Percentiles rank a stretch among this genome's conserved stretches.
Conservation (phyloP, 352 stramenopile species). For the Phytophthora pisi region DNA sequence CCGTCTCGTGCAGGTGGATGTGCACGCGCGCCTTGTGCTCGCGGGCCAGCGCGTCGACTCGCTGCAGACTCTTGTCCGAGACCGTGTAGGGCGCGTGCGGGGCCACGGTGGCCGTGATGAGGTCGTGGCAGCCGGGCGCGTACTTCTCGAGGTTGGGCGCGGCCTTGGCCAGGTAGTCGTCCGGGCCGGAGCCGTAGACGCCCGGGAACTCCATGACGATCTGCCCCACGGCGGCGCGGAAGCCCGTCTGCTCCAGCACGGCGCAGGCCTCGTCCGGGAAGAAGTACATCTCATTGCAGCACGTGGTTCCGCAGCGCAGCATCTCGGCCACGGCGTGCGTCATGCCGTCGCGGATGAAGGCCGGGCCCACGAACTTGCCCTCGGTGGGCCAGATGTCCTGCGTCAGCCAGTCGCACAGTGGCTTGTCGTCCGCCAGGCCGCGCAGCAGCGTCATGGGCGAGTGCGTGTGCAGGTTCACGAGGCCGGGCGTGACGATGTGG, state of each 20-base stretch:
- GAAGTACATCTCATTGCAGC: constrained; percentile 94
- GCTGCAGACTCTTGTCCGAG: constrained; percentile 59
- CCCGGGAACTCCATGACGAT: constrained; percentile 81
- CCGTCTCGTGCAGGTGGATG: constrained; percentile 90
- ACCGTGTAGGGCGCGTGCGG: constrained; percentile 90
- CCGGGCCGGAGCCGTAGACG: constrained; percentile 55
- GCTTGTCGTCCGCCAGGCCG: constrained; percentile 88
- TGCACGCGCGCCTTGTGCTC: constrained; percentile 74
- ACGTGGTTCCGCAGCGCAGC: constrained; percentile 88
- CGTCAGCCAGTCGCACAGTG: constrained; percentile 80
- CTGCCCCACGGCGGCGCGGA: constrained; percentile 73
- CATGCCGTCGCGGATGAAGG: constrained; percentile 79
- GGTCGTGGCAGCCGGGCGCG: constrained; percentile 52
- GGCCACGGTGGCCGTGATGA: constrained; percentile 70
- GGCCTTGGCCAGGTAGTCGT: constrained; percentile 83
- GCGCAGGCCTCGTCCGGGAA: constrained; percentile 64
- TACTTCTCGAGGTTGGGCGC: constrained; percentile 68
- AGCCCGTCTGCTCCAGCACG: constrained; percentile 66
- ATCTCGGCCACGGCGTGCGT: constrained; percentile 87
- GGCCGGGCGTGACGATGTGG: constrained; percentile 84
- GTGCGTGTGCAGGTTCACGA: constrained; percentile 91
- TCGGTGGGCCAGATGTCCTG: constrained; percentile 90
- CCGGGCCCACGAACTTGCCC: constrained; percentile 67
- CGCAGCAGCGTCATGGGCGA: constrained; percentile 86
- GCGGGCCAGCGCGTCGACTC: constrained; percentile 46